A percentile compares a stretch with the other conserved stretches of the same genome.
Conservation (phyloP, 257 asterid species). For the Ilex asprella region DNA sequence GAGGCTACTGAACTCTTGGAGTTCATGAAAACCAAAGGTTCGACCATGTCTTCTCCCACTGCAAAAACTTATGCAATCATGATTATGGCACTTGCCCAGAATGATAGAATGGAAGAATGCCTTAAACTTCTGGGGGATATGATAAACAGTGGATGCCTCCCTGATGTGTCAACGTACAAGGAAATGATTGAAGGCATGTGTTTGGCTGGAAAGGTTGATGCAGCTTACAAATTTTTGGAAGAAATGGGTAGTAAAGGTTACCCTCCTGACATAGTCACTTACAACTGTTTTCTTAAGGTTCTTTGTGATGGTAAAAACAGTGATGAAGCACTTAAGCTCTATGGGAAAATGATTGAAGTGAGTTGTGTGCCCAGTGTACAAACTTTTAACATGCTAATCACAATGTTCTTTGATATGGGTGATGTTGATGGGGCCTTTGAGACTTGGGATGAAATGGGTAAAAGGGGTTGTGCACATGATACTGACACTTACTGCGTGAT, state of each 20-base stretch:
- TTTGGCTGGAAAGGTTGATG: conserved; percentile 57
- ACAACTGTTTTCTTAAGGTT: conserved; percentile 84
- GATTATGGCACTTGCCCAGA: conserved; percentile 67
- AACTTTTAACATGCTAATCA: conserved; percentile 71
- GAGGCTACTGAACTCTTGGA: conserved; percentile 70
- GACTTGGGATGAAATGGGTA: conserved; percentile 78
- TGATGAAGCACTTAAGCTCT: conserved; percentile 54
- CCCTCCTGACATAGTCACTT: conserved; percentile 90
- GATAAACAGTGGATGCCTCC: conserved; percentile 77
- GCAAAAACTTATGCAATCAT: conserved; percentile 73
- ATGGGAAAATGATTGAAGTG: conserved; percentile 50
- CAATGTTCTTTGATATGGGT: conserved; percentile 55
- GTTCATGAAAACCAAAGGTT: conserved; percentile 72
- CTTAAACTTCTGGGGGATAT: conserved; percentile 51
- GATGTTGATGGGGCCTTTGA: conserved; percentile 71
- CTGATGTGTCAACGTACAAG: conserved; percentile 86
- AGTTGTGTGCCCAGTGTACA: conserved; percentile 83
- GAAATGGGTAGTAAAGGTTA: conserved; percentile 78
- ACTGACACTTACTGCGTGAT: conserved; percentile 69
- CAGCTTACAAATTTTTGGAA: conserved; percentile 69
- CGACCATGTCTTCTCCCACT: conserved; percentile 84
- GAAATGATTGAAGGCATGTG: conserved; percentile 80
- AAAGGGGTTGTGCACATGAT: conserved; percentile 53
- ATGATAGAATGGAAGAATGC: conserved; percentile 64
- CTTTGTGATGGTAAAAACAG: conserved; percentile 62